These are phyloP conservation scores for Musa acuminata DNA, from an alignment of 176 grass and related monocot species.

Conservation along the genomic window DNA sequence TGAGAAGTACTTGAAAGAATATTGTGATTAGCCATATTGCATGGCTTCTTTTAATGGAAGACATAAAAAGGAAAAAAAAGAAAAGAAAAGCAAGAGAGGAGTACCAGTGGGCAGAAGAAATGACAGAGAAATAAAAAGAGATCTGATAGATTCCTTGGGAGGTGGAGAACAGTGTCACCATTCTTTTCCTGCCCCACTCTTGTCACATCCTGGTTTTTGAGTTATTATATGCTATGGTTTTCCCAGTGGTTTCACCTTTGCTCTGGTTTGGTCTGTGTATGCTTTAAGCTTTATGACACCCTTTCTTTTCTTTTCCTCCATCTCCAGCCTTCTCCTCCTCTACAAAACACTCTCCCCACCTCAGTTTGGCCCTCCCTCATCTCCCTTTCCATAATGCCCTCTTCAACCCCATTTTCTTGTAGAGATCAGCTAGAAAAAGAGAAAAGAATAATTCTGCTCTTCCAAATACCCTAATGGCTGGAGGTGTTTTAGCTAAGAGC, in stretches of 20 bases:
- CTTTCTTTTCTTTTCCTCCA: not conserved
- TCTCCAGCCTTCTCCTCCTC: not conserved
- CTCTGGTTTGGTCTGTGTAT: not conserved
- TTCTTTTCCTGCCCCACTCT: no score
- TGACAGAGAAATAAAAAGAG: no score
- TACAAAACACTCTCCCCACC: not conserved
- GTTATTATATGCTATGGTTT: not conserved
- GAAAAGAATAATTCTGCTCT: not conserved
- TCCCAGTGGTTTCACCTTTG: not conserved
- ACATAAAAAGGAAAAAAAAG: no score
- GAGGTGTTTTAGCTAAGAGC: constrained; percentile 6
- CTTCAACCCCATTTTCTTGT: not conserved
- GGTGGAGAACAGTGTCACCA: no score
- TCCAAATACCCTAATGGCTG: constrained; percentile 13
- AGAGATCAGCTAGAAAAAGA: not conserved
- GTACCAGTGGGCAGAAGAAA: no score
- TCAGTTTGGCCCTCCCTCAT: not conserved
- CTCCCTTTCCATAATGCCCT: constrained; percentile 6
- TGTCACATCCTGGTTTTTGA: no score
- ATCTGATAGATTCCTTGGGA: no score
- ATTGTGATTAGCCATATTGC: no score
- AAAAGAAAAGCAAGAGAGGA: no score
- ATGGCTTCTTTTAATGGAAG: no score
- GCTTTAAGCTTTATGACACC: constrained; percentile 4
- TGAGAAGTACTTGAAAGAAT: no score